These are phyloP conservation scores for Ciborinia camelliae DNA, from an alignment of 2,329 filamentous ascomycete species.

Conservation along the genomic window DNA sequence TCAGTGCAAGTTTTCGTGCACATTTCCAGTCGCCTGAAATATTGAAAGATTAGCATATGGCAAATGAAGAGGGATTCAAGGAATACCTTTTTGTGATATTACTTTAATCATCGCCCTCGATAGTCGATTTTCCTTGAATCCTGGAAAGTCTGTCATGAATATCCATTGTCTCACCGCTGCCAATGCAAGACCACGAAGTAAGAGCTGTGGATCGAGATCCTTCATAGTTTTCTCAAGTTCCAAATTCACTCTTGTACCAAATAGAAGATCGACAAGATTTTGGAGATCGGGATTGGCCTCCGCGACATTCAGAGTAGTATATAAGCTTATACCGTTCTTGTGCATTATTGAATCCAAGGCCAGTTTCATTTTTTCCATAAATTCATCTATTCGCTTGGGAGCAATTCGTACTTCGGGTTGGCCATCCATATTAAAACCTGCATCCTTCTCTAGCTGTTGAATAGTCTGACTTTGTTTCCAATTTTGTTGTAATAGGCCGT, in stretches of 20 bases:
- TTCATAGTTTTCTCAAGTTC: background rate
- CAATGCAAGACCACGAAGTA: background rate
- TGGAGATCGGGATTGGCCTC: background rate
- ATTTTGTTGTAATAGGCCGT: background rate
- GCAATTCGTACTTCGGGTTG: background rate
- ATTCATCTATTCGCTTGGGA: background rate
- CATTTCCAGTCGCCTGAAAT: background rate
- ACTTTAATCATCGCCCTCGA: background rate
- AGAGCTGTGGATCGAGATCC: background rate
- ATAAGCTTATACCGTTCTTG: background rate
- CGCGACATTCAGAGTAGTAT: background rate
- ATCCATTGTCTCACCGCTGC: background rate
- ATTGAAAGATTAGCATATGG: background rate
- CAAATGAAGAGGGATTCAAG: background rate
- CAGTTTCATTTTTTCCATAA: background rate
- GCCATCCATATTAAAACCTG: background rate
- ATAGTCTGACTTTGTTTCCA: background rate
- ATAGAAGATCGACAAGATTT: background rate
- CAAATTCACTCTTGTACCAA: background rate
- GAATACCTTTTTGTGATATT: background rate
- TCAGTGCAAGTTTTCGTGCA: constrained; percentile 1
- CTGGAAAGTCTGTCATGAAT: background rate
- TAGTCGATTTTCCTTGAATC: background rate
- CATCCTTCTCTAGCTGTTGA: background rate
- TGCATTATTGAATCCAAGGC: constrained; percentile 1